These are phyloP conservation scores for Stemphylium lycopersici DNA, from an alignment of 2,329 filamentous ascomycete genomes.

Conservation along the genomic window DNA sequence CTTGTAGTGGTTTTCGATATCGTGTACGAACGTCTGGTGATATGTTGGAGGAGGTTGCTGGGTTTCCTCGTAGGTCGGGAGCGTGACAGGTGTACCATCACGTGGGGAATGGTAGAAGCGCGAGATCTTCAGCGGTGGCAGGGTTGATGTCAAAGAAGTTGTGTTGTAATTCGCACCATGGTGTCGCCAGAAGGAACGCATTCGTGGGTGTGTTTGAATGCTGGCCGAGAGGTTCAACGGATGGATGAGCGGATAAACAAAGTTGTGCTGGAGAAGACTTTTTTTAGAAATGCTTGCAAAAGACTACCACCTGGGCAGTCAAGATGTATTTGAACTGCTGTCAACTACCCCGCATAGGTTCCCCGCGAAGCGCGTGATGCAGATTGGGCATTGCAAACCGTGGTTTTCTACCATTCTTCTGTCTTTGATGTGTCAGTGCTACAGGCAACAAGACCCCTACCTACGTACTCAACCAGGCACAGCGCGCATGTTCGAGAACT, in stretches of 20 bases:
- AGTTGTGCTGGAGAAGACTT: background rate
- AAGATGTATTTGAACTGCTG: background rate
- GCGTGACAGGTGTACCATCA: background rate
- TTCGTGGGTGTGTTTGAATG: background rate
- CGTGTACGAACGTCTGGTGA: background rate
- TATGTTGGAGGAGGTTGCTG: background rate
- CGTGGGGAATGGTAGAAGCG: background rate
- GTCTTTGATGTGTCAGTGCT: background rate
- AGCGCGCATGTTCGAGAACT: too few relatives aligned
- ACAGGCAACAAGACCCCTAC: too few relatives aligned
- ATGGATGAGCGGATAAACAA: background rate
- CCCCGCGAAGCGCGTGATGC: background rate
- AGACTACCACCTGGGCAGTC: background rate
- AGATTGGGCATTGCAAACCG: background rate
- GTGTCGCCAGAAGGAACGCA: background rate
- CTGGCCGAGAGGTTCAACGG: too few relatives aligned
- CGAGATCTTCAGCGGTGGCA: background rate
- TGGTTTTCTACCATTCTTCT: background rate
- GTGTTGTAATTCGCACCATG: background rate
- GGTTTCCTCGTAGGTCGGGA: background rate
- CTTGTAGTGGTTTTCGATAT: background rate
- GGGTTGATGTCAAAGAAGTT: background rate
- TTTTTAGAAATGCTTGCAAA: background rate
- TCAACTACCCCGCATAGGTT: background rate
- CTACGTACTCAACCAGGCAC: too few relatives aligned